Conservation (phyloP, 2,329 filamentous ascomycete species). For the Sclerotinia sclerotiorum region DNA sequence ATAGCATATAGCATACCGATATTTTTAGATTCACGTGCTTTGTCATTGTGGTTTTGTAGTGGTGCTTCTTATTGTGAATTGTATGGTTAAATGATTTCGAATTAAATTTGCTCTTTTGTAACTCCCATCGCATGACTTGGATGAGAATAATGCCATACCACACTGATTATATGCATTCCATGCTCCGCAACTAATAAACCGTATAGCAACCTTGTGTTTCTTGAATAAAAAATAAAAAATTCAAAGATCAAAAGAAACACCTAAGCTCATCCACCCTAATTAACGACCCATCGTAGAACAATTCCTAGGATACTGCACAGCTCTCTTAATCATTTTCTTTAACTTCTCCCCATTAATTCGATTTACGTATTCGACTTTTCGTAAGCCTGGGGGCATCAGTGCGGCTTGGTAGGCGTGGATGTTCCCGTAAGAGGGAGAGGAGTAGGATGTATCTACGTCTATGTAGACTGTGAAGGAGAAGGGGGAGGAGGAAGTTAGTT, state of each 20-base stretch:
- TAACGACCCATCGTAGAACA: conserved; percentile 17
- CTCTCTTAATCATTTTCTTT: conserved; percentile 43
- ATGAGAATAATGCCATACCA: background rate
- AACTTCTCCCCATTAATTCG: conserved; percentile 43
- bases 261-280: too few relatives aligned
- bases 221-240: too few relatives aligned
- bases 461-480: conserved; percentile 43
- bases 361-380: conserved; percentile 45
- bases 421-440: conserved; percentile 45
- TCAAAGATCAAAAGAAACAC: background rate
- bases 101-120: background rate
- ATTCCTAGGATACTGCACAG: conserved; percentile 36
- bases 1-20: background rate
- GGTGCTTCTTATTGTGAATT: background rate
- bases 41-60: background rate
- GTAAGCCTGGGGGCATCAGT: conserved; percentile 42
- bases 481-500: background rate
- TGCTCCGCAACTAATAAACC: background rate
- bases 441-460: conserved; percentile 46
- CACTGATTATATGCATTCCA: background rate
- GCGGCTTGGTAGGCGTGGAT: conserved; percentile 47
- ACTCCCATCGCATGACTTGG: background rate
- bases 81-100: background rate
- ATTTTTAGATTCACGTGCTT: background rate
- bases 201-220: background rate